These are phyloP conservation scores for Boletus sp. DNA, from an alignment of 768 basidiomycete genomes.

Conservation along the genomic window DNA sequence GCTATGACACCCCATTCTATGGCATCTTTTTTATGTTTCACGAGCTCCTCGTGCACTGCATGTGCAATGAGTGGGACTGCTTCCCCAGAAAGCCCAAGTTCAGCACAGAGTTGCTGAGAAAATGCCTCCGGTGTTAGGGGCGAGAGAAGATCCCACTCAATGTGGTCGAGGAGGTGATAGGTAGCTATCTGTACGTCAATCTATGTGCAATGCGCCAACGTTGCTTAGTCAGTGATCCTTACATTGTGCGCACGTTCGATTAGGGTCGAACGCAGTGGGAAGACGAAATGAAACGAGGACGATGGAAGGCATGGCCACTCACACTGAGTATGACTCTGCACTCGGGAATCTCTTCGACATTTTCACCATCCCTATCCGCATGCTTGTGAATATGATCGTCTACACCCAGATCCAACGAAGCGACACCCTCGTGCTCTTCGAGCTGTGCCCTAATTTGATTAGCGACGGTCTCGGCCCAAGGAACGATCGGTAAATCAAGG, in stretches of 20 bases:
- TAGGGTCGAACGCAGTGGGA: slow-evolving; percentile 14
- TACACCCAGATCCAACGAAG: slow-evolving; percentile 68
- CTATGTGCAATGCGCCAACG: slow-evolving; percentile 38
- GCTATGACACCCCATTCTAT: slow-evolving; percentile 91
- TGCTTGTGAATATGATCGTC: slow-evolving; percentile 21
- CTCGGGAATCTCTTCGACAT: slow-evolving; percentile 64
- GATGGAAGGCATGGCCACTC: slow-evolving; percentile 27
- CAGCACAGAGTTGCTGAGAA: slow-evolving; percentile 72
- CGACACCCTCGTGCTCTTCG: slow-evolving; percentile 85
- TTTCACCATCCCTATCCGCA: slow-evolving; percentile 36
- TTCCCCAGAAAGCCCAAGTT: slow-evolving; percentile 87
- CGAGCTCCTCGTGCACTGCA: slow-evolving; percentile 91
- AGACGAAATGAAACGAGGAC: slow-evolving; percentile 5
- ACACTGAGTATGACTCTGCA: slow-evolving; percentile 83
- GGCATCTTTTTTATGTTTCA: slow-evolving; percentile 93
- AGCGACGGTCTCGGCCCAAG: slow-evolving; percentile 77
- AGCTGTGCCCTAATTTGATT: slow-evolving; percentile 88
- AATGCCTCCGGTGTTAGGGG: slow-evolving; percentile 88
- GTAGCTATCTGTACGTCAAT: slow-evolving; percentile 97
- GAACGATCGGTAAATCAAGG: slow-evolving; percentile 65
- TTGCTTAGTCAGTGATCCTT: slow-evolving; percentile 10
- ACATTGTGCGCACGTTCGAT: slow-evolving; percentile 16
- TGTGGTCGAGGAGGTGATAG: slow-evolving; percentile 88
- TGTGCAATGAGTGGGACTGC: slow-evolving; percentile 87
- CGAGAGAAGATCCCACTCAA: slow-evolving; percentile 98